Base-by-base conservation (phyloP, 164 flowering plant genomes). In the Aristolochia californica region DNA sequence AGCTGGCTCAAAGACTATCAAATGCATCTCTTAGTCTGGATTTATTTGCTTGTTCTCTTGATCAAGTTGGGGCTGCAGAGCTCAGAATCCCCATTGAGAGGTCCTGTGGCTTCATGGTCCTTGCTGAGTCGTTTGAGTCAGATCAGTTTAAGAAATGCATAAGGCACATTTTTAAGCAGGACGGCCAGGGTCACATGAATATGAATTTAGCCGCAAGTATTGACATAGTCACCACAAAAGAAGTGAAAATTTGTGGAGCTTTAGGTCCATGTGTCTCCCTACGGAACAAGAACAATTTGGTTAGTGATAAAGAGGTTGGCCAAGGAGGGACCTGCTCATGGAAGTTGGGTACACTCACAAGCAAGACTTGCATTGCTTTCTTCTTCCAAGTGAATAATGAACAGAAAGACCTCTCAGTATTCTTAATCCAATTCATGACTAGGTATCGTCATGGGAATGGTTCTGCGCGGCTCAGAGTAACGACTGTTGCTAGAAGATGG, bases 401-500 rank as follows among this genome's bases (percentile, higher is more conserved):
- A 59, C 77, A 77, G 62, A 86, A 77, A 53, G 49, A 73, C 15
- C 82, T 79, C 9, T 70, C 97, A 55, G 98, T 84, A 30, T 88
- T 91, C 60, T 70, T 88, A 57, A 65, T 85, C 45, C 98, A 91
- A 72, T 78, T 91, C 73, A 77, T 84, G 56, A 87, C 94, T 27
- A 72, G 82, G 7, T 88, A 88, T 57, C 72, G 84, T 30, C 61
- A 74, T 53, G 83, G 88, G 20, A 77, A 71, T 68, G 76, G 70
- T 67, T 83, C 78, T 26, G 45, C 78, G 16, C 76, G 91, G 48
- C 87, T 78, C 63, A 79, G 98, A 59, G 98, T 91, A 60, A 84
- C 85, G 10, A 88, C 97, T 34, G 88, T 74, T 23, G 95, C 98
- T 16, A 83, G 98, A 77, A 82, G 98, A 73, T 91, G 95, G 95